phyloP scores from a whole-genome alignment of 306 rosid species.

The Aeschynomene evenia region DNA sequence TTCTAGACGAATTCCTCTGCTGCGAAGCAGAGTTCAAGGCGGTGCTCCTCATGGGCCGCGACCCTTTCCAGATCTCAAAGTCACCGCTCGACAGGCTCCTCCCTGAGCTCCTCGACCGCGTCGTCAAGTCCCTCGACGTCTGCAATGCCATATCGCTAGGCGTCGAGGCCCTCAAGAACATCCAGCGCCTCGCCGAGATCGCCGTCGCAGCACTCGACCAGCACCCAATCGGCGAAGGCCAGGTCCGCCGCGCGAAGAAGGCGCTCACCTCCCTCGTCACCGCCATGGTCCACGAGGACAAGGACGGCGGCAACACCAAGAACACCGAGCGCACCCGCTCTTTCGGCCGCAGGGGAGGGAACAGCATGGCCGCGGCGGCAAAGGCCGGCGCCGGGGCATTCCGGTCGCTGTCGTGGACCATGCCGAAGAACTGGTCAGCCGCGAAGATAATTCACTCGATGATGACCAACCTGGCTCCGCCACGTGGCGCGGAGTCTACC shows the following conservation, averaged over 20 bases:
- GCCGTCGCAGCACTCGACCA: conserved; percentile 63
- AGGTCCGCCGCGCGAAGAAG: conserved; percentile 82
- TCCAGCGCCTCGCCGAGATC: conserved; percentile 77
- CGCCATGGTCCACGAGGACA: conserved; percentile 64
- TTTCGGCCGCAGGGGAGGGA: conserved; percentile 57
- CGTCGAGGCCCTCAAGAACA: conserved; percentile 62
- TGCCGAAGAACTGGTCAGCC: conserved; percentile 86
- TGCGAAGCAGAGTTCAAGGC: conserved; percentile 95
- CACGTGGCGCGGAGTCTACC: conserved; percentile 65
- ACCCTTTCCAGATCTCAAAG: conserved; percentile 60
- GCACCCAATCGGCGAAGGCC: conserved; percentile 80
- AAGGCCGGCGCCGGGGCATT: conserved; percentile 46
- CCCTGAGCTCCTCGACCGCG: conserved; percentile 75
- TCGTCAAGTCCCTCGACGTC: conserved; percentile 70
- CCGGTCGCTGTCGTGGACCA: conserved; percentile 57
- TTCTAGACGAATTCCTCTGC: conserved; percentile 78
- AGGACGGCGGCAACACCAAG: conserved; percentile 42
- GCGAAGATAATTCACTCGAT: conserved; percentile 85
- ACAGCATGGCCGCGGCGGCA: not conserved
- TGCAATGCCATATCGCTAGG: conserved; percentile 84
- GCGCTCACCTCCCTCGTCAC: conserved; percentile 55
- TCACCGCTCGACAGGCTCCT: conserved; percentile 81
- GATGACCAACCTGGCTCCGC: conserved; percentile 56
- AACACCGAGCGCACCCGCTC: conserved; percentile 75
- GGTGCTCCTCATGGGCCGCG: conserved; percentile 67